These are phyloP conservation scores for Entomortierella chlamydospora DNA, from an alignment of 192 early-diverging fungal genomes.

Conservation along the genomic window DNA sequence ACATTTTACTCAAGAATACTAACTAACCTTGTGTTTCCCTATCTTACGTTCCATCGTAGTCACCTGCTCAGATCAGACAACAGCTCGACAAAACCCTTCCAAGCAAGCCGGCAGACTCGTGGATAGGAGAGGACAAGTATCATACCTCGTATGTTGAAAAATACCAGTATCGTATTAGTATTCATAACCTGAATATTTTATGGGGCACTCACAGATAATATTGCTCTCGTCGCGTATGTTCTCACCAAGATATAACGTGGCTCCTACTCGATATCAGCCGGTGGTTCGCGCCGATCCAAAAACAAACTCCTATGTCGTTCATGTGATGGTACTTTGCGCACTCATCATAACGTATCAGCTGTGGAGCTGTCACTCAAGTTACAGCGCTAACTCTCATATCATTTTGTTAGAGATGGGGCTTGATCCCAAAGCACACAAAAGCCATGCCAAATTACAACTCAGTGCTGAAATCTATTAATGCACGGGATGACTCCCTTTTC, in stretches of 20 bases:
- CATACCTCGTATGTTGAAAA: conserved; percentile 29
- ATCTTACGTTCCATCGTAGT: too few relatives aligned
- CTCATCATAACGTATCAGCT: not conserved
- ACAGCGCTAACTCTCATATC: too few relatives aligned
- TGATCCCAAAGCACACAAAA: conserved; percentile 61
- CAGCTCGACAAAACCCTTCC: conserved; percentile 43
- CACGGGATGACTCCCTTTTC: conserved; percentile 62
- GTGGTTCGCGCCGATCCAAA: conserved; percentile 46
- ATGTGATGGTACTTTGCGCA: conserved; percentile 62
- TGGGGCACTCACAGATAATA: too few relatives aligned
- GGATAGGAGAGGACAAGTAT: conserved; percentile 52
- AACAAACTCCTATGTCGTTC: conserved; percentile 39
- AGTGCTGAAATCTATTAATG: conserved; percentile 61
- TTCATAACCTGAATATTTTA: too few relatives aligned
- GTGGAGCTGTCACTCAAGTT: too few relatives aligned
- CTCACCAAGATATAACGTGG: conserved; percentile 57
- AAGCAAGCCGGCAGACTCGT: conserved; percentile 28
- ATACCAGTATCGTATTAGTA: not conserved
- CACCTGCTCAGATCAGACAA: conserved; percentile 30
- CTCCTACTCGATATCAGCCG: conserved; percentile 58
- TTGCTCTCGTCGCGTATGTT: not conserved
- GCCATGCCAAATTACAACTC: conserved; percentile 50
- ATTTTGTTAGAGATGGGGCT: conserved; percentile 67
- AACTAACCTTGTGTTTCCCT: too few relatives aligned
- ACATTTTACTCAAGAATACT: too few relatives aligned